phyloP scores from a whole-genome alignment of 495 filamentous ascomycete genomes.

The Aspergillus sclerotioniger region DNA sequence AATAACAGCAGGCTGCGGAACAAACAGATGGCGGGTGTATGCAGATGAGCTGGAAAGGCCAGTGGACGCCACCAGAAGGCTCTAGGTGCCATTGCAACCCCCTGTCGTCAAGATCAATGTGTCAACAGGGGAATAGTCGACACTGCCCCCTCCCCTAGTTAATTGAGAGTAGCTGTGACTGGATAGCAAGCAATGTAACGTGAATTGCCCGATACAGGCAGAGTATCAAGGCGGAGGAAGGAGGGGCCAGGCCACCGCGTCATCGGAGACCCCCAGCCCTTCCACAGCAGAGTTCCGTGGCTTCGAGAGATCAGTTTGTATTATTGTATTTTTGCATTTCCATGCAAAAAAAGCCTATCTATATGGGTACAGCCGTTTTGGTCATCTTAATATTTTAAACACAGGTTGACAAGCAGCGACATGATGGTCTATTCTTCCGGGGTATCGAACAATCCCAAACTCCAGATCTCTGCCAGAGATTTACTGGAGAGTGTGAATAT shows the following conservation, averaged over 20 bases:
- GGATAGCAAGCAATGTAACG: too few relatives aligned
- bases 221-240: too few relatives aligned
- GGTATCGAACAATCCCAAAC: slow-evolving; percentile 31
- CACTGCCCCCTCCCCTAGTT: too few relatives aligned
- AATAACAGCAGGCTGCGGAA: background rate
- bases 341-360: slow-evolving; percentile 2
- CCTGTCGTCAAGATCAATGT: background rate
- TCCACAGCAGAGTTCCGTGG: background rate
- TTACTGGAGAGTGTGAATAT: slow-evolving; percentile 5
- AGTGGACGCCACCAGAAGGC: background rate
- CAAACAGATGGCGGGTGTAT: slow-evolving; percentile 13
- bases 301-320: background rate
- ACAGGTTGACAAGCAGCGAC: slow-evolving; percentile 9
- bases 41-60: slow-evolving; percentile 7
- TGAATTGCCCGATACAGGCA: too few relatives aligned
- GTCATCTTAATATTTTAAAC: slow-evolving; percentile 13
- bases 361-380: slow-evolving; percentile 18
- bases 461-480: slow-evolving; percentile 17
- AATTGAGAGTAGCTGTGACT: too few relatives aligned
- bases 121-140: too few relatives aligned
- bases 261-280: too few relatives aligned
- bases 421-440: slow-evolving; percentile 24
- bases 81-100: background rate
- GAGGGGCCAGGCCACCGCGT: too few relatives aligned
- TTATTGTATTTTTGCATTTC: slow-evolving; percentile 8